A percentile compares a stretch with the other conserved stretches of the same genome.
phyloP scores from a whole-genome alignment of 176 grass and related monocot species.

The Neostapfia colusana region DNA sequence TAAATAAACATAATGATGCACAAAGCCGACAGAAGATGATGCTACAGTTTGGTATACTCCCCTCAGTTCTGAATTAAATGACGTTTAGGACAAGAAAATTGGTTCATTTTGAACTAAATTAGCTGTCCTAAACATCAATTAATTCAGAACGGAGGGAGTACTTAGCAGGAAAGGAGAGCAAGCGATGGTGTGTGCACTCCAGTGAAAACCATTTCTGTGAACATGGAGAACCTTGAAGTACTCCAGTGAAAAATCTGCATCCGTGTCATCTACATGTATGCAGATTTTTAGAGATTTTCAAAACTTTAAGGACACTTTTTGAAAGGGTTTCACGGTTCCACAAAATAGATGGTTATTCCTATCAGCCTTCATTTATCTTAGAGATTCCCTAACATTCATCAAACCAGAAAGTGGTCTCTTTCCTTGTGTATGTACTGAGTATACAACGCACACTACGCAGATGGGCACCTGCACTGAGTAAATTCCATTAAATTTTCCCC shows the following conservation, averaged over 20 bases:
- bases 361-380: neutral
- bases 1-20: neutral
- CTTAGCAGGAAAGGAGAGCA: neutral
- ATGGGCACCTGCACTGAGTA: conserved; percentile 19
- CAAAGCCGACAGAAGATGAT: too few relatives aligned
- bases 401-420: neutral
- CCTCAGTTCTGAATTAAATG: too few relatives aligned
- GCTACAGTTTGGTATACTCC: neutral
- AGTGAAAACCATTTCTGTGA: conserved; percentile 16
- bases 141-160: too few relatives aligned
- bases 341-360: neutral
- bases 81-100: too few relatives aligned
- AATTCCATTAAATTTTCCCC: conserved; percentile 15
- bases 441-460: neutral
- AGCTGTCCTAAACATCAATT: too few relatives aligned
- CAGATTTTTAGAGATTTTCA: too few relatives aligned
- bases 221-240: conserved; percentile 21
- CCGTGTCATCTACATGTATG: too few relatives aligned
- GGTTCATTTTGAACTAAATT: too few relatives aligned
- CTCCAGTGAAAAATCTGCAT: too few relatives aligned
- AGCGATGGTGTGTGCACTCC: too few relatives aligned
- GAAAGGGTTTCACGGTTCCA: conserved; percentile 5
- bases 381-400: conserved; percentile 9
- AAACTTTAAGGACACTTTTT: too few relatives aligned
- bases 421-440: conserved; percentile 9